A percentile compares a stretch with the other conserved stretches of the same genome.
These are phyloP conservation scores for Saccharomyces hybrid DNA, from an alignment of 1,139 yeast genomes.

Conservation along the genomic window DNA sequence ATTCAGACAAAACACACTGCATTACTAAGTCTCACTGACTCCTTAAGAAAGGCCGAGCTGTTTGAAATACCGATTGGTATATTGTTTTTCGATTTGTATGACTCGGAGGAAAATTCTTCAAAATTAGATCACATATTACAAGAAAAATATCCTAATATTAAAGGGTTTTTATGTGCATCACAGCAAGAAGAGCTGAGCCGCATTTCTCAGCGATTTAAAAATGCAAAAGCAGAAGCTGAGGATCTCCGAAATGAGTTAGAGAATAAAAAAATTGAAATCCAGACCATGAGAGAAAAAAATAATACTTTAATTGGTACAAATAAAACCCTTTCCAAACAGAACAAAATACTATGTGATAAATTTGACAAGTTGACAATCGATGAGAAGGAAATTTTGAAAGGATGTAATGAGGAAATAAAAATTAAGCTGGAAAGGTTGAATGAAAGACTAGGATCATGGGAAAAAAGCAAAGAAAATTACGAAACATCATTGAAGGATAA, in stretches of 20 bases:
- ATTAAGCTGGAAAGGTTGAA: background rate
- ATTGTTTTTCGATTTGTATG: conserved; percentile 18
- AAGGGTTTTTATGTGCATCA: background rate
- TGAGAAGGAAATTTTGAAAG: background rate
- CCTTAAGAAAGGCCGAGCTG: conserved; percentile 17
- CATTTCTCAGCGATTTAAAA: background rate
- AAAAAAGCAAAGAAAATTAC: background rate
- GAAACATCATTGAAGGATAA: background rate
- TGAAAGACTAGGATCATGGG: background rate
- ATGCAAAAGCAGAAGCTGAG: background rate
- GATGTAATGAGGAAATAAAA: background rate
- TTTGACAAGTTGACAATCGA: background rate
- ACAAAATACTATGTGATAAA: background rate
- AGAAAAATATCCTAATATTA: background rate
- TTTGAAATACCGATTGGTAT: conserved; percentile 28
- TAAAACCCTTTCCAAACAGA: background rate
- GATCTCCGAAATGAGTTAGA: background rate
- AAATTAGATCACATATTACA: background rate
- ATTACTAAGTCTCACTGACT: background rate
- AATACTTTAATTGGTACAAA: background rate
- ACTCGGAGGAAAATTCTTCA: background rate
- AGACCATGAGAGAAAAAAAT: background rate
- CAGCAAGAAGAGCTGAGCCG: background rate
- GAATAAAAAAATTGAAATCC: background rate
- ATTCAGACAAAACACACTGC: background rate